Base-by-base conservation (phyloP, 768 basidiomycete genomes). In the Phaffia australis region DNA sequence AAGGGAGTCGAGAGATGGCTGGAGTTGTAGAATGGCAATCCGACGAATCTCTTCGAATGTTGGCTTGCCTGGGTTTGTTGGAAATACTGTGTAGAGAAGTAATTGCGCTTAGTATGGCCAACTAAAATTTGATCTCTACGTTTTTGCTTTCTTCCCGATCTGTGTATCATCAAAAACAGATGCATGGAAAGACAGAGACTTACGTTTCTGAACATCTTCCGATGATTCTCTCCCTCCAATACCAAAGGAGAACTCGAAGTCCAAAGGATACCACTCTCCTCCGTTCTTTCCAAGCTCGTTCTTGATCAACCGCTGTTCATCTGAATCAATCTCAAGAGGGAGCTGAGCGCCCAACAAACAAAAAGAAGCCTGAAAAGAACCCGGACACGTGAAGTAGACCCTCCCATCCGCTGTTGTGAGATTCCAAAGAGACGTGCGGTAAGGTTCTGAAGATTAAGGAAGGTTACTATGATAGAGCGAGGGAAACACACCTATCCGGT, bases 301-400 rank as follows among this genome's bases (percentile, higher is more conserved):
- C 35, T 64, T 64, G 25, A 42, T 56, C 3, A 47, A 14, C 21
- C 54, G 35, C 4, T 35, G 48, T n/a, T 66, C 58, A 42, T 60
- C 65, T 23, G 57, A 60, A 11, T 60, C 60, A 2, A 30, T 47
- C 55, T 35, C 66, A 3, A 56, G 60, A 1, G 27, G 47, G 15
- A 56, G 50, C 30, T 67, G 66, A 6, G 54, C 85, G 25, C 88
- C 89, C 63, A 82, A 81, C 63, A 91, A 80, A 71, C 84, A 89
- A 32, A 90, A 75, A 1, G 86, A 85, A 8, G 83, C 82, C 73
- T 86, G 83, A 73, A 90, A 92, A 30, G 88, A 78, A 35, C 84
- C 82, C 1, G 82, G 83, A 1, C 85, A 86, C 29, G 79, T 83
- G 74, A 90, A 95, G 73, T 81, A 82, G 25, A 83, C 89, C 65